Conservation (phyloP, 1,284 basidiomycete species). For the Erythrobasidium hasegawianum region DNA sequence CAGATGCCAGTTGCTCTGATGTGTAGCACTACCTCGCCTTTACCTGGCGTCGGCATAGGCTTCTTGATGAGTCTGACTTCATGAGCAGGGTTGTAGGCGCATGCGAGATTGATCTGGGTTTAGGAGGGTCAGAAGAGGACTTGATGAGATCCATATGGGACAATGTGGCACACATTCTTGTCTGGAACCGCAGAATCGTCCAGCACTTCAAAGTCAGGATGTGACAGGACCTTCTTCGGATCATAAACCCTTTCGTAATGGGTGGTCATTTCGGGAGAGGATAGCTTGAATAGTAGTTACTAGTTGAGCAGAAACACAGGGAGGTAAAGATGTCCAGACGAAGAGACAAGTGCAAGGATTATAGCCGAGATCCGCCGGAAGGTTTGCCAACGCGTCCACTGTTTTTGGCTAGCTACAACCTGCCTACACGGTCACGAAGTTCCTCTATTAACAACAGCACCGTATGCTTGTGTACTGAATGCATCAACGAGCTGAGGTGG, state of each 20-base stretch:
- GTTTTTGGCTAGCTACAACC: too few relatives aligned
- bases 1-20: conserved; percentile 40
- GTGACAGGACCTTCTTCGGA: conserved; percentile 37
- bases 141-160: too few relatives aligned
- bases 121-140: too few relatives aligned
- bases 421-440: too few relatives aligned
- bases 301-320: not conserved
- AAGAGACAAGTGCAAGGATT: too few relatives aligned
- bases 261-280: not conserved
- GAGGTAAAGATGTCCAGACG: too few relatives aligned
- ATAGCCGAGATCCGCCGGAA: too few relatives aligned
- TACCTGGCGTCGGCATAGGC: conserved; percentile 47
- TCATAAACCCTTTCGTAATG: conserved; percentile 36
- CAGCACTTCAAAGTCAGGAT: conserved; percentile 41
- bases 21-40: conserved; percentile 50
- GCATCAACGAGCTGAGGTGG: not conserved
- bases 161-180: too few relatives aligned
- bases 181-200: conserved; percentile 8
- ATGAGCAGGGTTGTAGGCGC: not conserved
- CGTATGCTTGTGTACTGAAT: too few relatives aligned
- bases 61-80: conserved; percentile 52
- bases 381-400: too few relatives aligned
- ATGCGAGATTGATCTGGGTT: conserved; percentile 25
- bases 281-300: not conserved
- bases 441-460: too few relatives aligned